These are phyloP conservation scores for Raffaelea deltoideospora DNA, from an alignment of 2,329 filamentous ascomycete genomes.

Conservation along the genomic window DNA sequence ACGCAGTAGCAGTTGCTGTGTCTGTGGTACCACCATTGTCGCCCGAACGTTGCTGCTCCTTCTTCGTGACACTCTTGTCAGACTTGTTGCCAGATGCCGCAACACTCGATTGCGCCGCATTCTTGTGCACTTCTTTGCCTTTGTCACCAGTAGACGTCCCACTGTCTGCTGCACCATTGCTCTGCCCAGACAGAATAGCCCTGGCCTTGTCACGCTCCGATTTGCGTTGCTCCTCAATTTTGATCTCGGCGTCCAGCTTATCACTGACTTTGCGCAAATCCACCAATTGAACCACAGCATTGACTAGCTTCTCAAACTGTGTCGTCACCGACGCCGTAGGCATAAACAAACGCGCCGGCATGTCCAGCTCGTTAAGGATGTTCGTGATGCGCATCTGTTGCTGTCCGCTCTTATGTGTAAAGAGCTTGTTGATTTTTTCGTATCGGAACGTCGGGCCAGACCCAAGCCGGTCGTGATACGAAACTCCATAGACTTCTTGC, in stretches of 20 bases:
- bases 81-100: slow-evolving; percentile 3
- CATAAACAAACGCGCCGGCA: slow-evolving; percentile 56
- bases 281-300: slow-evolving; percentile 51
- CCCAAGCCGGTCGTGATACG: slow-evolving; percentile 69
- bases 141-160: too few relatives aligned
- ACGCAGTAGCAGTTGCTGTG: not conserved
- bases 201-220: slow-evolving; percentile 30
- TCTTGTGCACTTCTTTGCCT: not conserved
- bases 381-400: slow-evolving; percentile 63
- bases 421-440: slow-evolving; percentile 64
- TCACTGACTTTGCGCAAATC: slow-evolving; percentile 62
- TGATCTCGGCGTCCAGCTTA: slow-evolving; percentile 60
- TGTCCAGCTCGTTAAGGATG: slow-evolving; percentile 55
- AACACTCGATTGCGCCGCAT: not conserved
- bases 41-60: too few relatives aligned
- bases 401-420: slow-evolving; percentile 60
- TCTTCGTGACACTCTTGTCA: slow-evolving; percentile 5
- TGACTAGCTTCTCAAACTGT: slow-evolving; percentile 55
- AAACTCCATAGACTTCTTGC: slow-evolving; percentile 68
- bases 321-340: slow-evolving; percentile 58
- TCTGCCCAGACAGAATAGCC: slow-evolving; percentile 2
- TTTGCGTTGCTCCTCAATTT: slow-evolving; percentile 41
- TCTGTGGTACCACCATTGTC: too few relatives aligned
- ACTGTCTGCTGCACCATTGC: too few relatives aligned
- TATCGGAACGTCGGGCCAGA: slow-evolving; percentile 84